A percentile compares a stretch with the other conserved stretches of the same genome.
These are phyloP conservation scores for Pseudozyma hubeiensis DNA, from an alignment of 1,284 basidiomycete species.

Conservation along the genomic window DNA sequence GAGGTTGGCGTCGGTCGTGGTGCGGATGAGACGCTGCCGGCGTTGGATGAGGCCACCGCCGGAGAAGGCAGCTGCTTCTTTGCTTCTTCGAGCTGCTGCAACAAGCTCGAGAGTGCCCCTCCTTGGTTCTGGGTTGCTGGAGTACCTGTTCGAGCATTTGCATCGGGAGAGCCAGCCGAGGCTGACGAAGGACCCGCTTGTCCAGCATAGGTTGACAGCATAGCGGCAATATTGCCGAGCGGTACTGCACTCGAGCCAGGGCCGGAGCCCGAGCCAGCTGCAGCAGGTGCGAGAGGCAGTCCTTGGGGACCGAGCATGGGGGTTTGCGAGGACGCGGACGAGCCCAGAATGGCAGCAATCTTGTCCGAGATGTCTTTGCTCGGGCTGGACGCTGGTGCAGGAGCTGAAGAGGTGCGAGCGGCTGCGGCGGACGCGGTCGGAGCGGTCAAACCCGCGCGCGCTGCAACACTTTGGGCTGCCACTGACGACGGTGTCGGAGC, in stretches of 20 bases:
- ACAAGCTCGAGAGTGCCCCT: conserved; percentile 26
- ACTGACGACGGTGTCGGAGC: conserved; percentile 5
- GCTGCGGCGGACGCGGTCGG: neutral
- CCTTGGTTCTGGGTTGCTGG: conserved; percentile 16
- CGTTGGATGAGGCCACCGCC: conserved; percentile 8
- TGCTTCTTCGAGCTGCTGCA: conserved; percentile 46
- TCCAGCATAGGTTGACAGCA: conserved; percentile 34
- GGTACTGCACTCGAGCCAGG: conserved; percentile 13
- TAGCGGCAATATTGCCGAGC: conserved; percentile 43
- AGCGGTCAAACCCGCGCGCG: neutral
- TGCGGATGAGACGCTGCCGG: conserved; percentile 7
- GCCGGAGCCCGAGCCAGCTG: conserved; percentile 7
- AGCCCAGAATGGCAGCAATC: conserved; percentile 48
- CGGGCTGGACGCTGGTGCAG: conserved; percentile 4
- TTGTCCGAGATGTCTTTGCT: conserved; percentile 46
- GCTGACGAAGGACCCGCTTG: conserved; percentile 3
- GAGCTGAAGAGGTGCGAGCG: conserved; percentile 9
- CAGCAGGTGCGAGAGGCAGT: conserved; percentile 41
- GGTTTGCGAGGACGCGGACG: conserved; percentile 29
- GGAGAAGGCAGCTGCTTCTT: conserved; percentile 24
- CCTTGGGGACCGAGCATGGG: conserved; percentile 49
- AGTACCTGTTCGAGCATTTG: conserved; percentile 4
- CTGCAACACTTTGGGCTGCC: conserved; percentile 3
- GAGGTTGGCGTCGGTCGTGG: conserved; percentile 1
- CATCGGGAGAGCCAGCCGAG: conserved; percentile 4